Conservation (phyloP, 177 flowering plant species). For the Vitis hybrid region DNA sequence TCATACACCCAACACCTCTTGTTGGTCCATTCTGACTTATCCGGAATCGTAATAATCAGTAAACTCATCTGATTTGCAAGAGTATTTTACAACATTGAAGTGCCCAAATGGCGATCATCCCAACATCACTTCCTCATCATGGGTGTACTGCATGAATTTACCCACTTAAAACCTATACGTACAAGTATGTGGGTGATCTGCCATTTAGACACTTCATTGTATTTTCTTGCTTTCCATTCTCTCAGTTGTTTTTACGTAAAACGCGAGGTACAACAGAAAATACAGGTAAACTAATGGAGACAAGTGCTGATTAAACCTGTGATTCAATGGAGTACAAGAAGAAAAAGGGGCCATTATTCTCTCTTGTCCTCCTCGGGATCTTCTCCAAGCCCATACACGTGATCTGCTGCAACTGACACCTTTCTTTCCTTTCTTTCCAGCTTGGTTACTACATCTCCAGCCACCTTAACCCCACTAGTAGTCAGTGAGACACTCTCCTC, state of each 20-base stretch:
- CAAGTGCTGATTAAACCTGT: neutral
- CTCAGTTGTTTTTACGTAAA: neutral
- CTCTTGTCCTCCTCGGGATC: conserved; percentile 61
- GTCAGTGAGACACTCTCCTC: conserved; percentile 51
- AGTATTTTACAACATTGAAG: neutral
- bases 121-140: neutral
- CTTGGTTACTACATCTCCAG: conserved; percentile 27
- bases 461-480: conserved; percentile 25
- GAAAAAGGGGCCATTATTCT: conserved; percentile 22
- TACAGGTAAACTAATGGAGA: neutral
- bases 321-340: neutral
- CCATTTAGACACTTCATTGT: neutral
- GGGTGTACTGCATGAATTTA: neutral
- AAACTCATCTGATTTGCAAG: neutral
- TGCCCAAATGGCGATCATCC: neutral
- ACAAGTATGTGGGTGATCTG: neutral
- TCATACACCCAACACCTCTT: neutral
- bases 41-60: neutral
- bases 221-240: neutral
- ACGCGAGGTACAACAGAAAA: neutral
- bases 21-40: neutral
- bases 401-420: conserved; percentile 34
- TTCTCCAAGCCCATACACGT: conserved; percentile 47
- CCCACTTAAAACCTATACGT: neutral
- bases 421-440: conserved; percentile 48